Base-by-base conservation (phyloP, 2,329 filamentous ascomycete species). In the Cladosporium sp. region DNA sequence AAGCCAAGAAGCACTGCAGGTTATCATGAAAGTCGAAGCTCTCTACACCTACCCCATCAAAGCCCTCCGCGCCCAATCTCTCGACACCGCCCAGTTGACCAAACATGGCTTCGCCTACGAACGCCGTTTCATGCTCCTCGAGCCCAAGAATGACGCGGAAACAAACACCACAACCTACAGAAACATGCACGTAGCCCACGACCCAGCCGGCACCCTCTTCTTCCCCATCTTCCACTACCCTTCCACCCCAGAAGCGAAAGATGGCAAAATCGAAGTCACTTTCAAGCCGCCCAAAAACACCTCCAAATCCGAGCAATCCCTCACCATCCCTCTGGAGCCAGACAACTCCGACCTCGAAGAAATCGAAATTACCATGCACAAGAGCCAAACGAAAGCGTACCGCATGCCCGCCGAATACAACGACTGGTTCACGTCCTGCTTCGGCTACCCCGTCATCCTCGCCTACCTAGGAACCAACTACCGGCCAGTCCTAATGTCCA, bases 11-110 rank as follows among this genome's bases (percentile, higher is more conserved):
- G 6, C 41, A 46, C 28, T 16, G 22, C 22, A 7, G 10, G 32
- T 31, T 53, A 58, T 6, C 13, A 65, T 66, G 62, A 61, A 63
- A 34, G 58, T 66, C 31, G 55, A 57, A 42, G 59, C 74, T 68
- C 68, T 77, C 11, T 73, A 73, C 53, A 66, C 70, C 5, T 77
- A 77, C 54, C 74, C 74, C 2, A 73, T 77, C 63, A 77, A 77
- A 58, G 72, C 72, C 11, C 63, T 76, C 6, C 69, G 72, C 13
- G 66, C 63, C 2, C 65, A 70, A 4, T 66, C 70, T 16, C 61
- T 74, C 22, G 61, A 66, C 2, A 62, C 64, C 37, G 69, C 71
- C 13, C 57, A 68, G 43, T 68, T 72, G 14, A 75, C 74, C 8
- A 67, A 66, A 52, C 61, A 73, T 63, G 74, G 74, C 55, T 73